These are phyloP conservation scores for Pseudophaeomoniella oleicola DNA, from an alignment of 2,329 filamentous ascomycete species.

Conservation along the genomic window DNA sequence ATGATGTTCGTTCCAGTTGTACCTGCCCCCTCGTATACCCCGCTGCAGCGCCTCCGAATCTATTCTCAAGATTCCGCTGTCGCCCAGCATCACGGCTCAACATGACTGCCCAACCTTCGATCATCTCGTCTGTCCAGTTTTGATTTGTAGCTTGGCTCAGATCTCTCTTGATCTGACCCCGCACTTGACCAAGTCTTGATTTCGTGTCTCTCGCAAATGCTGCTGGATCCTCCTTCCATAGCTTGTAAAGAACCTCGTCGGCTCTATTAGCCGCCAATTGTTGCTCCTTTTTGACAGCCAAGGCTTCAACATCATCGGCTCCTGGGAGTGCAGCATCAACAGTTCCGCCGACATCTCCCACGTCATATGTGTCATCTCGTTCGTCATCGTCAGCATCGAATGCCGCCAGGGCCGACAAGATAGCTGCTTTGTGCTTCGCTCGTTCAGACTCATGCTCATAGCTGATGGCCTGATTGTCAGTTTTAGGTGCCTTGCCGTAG, in stretches of 20 bases:
- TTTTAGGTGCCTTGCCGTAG: slow-evolving; percentile 49
- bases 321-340: slow-evolving; percentile 47
- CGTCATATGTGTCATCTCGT: slow-evolving; percentile 91
- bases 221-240: slow-evolving; percentile 50
- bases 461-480: slow-evolving; percentile 6
- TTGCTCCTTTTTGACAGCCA: slow-evolving; percentile 14
- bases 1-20: slow-evolving; percentile 8
- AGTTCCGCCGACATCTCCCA: slow-evolving; percentile 77
- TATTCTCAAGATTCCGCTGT: slow-evolving; percentile 54
- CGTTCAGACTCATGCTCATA: slow-evolving; percentile 25
- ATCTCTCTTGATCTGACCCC: slow-evolving; percentile 53
- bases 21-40: slow-evolving; percentile 9
- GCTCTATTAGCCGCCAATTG: slow-evolving; percentile 6
- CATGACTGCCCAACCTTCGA: slow-evolving; percentile 93
- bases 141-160: slow-evolving; percentile 53
- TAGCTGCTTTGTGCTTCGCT: slow-evolving; percentile 67
- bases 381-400: slow-evolving; percentile 96
- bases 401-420: slow-evolving; percentile 70
- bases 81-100: slow-evolving; percentile 56
- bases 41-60: slow-evolving; percentile 31
- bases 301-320: slow-evolving; percentile 26
- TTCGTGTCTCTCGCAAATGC: slow-evolving; percentile 58
- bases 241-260: slow-evolving; percentile 60
- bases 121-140: slow-evolving; percentile 58
- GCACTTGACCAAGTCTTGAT: slow-evolving; percentile 49